Percentiles rank a stretch among this genome's conserved stretches.
phyloP scores from a whole-genome alignment of 805 yeast genomes.

The Kuraishia hungarica region DNA sequence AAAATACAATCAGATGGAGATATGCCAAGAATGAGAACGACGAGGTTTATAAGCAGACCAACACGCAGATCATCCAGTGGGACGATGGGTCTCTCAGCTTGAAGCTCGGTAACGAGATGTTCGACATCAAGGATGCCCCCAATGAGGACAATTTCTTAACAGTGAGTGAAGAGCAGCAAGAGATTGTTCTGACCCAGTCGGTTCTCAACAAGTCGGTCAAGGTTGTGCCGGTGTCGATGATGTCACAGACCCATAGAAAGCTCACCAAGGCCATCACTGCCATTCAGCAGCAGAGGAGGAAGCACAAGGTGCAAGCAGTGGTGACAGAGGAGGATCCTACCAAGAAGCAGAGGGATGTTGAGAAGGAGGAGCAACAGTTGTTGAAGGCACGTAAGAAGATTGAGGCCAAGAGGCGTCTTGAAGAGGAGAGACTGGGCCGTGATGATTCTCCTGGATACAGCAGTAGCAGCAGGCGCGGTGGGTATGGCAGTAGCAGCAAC shows the following conservation, averaged over 20 bases:
- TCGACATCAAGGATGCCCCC: conserved; percentile 63
- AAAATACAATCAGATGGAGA: conserved; percentile 91
- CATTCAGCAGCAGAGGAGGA: conserved; percentile 33
- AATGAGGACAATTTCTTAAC: conserved; percentile 66
- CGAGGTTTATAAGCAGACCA: conserved; percentile 76
- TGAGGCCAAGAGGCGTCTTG: conserved; percentile 37
- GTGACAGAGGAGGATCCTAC: conserved; percentile 60
- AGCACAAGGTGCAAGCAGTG: conserved; percentile 40
- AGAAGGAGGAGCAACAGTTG: conserved; percentile 53
- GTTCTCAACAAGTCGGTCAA: conserved; percentile 56
- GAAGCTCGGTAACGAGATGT: conserved; percentile 80
- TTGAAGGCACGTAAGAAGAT: conserved; percentile 33
- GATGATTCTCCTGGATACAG: conserved; percentile 9
- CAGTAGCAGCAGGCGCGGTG: conserved; percentile 4
- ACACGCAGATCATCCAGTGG: conserved; percentile 89
- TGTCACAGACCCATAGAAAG: conserved; percentile 71
- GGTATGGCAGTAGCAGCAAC: conserved; percentile 2
- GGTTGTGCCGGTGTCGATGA: conserved; percentile 86
- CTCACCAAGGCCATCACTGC: conserved; percentile 63
- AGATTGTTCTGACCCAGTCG: conserved; percentile 63
- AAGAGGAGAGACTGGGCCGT: conserved; percentile 51
- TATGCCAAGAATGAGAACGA: conserved; percentile 67
- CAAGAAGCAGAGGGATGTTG: conserved; percentile 55
- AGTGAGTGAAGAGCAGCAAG: conserved; percentile 61
- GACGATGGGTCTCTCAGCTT: conserved; percentile 84